phyloP scores from a whole-genome alignment of 805 yeast genomes.

The Yarrowia sp. region DNA sequence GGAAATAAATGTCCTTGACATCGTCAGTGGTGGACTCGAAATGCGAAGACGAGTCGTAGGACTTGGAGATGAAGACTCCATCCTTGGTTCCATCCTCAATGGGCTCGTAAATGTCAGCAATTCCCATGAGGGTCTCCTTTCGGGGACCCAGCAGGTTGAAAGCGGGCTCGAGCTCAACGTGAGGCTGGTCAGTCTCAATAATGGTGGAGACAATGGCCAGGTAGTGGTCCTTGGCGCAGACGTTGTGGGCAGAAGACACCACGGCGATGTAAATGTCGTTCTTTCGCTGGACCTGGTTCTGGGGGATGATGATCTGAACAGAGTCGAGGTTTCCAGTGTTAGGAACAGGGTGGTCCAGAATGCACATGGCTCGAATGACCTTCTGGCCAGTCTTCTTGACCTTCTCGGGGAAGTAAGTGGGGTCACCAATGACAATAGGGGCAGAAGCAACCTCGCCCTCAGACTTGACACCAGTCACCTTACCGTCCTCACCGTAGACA shows the following conservation, averaged over 20 bases:
- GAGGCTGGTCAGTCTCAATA: conserved; percentile 90
- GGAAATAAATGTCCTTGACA: conserved; percentile 86
- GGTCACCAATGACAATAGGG: conserved; percentile 93
- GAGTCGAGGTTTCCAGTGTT: conserved; percentile 80
- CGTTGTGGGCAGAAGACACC: conserved; percentile 83
- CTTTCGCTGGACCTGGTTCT: conserved; percentile 87
- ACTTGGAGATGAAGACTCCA: conserved; percentile 76
- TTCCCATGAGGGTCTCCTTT: conserved; percentile 86
- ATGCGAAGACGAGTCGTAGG: conserved; percentile 93
- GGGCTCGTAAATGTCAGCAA: conserved; percentile 88
- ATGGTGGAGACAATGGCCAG: conserved; percentile 92
- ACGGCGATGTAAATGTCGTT: conserved; percentile 94
- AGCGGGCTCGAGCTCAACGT: conserved; percentile 88
- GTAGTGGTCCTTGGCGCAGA: conserved; percentile 81
- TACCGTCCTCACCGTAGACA: conserved; percentile 65
- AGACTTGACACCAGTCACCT: conserved; percentile 81
- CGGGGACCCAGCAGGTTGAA: conserved; percentile 79
- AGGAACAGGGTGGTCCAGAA: conserved; percentile 85
- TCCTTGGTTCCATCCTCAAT: conserved; percentile 74
- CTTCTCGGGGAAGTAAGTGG: conserved; percentile 89
- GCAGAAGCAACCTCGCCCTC: conserved; percentile 91
- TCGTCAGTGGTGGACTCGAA: conserved; percentile 96
- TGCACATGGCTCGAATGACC: conserved; percentile 82
- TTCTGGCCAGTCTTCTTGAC: conserved; percentile 68
- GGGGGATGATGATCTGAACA: conserved; percentile 91